Base-by-base conservation (phyloP, 2,329 filamentous ascomycete genomes). In the Chaetoscypha palmicola region DNA sequence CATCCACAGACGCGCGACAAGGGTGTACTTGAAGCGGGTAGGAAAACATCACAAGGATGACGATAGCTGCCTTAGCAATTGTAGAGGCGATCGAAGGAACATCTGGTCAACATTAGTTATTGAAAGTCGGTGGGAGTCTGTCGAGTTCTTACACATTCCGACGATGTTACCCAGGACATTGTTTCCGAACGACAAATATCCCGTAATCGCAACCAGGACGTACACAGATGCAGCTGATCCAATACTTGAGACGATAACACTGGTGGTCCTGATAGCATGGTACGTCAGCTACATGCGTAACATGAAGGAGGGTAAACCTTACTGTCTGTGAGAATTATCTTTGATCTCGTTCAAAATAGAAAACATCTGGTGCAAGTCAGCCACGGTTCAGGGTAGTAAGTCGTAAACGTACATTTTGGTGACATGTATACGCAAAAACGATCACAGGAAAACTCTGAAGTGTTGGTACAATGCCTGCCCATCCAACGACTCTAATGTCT, bases 391-490 rank as follows among this genome's bases (percentile, higher is more conserved):
- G 12, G 4, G 12, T 7, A 26, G 5, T 19, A 14, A 35, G 21
- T 11, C 10, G 7, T 30, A 24, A 5, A 61, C 78, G 53, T 68
- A 92, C 87, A 63, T 98, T 98, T 61, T 98, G 92, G 65, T 98
- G 92, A 63, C 92, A 98, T 1, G 92, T 98, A 64, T 97, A 98
- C n/a, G 91, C 92, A 71, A 98, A 98, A 2, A 98, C 87, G 45
- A 97, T 90, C 41, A 98, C 89, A 0, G 92, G 92, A 52, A 98
- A 79, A 50, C 86, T 90, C 55, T 87, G 88, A 41, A 98, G 71
- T 5, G 85, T 81, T 26, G 84, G 77, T 8, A 94, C 72, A 2
- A 86, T 73, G 5, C 91, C 87, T 33, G 80, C 83, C 83, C 88
- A 95, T 49, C 77, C 69, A 50, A 96, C 73, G 22, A 88, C 68